Base-by-base conservation (phyloP, 2,329 filamentous ascomycete species). In the Paramyrothecium roridum region DNA sequence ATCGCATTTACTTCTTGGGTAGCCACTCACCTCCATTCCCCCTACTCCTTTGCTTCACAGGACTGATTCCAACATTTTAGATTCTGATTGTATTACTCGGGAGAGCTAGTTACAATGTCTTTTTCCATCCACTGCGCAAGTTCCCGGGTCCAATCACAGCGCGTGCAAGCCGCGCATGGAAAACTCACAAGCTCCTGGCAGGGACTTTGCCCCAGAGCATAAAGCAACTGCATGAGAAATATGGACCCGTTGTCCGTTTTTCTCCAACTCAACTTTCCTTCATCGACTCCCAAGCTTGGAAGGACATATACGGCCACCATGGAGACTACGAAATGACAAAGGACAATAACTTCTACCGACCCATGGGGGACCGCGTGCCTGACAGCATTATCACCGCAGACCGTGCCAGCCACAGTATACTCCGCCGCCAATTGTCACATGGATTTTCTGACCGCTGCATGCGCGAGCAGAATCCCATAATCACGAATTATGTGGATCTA, bases 261-360 rank as follows among this genome's bases (percentile, higher is more conserved):
- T 16, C 21, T 26, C 48, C 48, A n/a, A 30, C 21, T 30, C 20
- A 50, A 19, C 22, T 50, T 22, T 22, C 48, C 3, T 50, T 50
- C n/a, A 22, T 33, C 3, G 17, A 22, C 23, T 22, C 26, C 16
- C 21, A 50, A 12, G 48, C 48, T 12, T 50, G 48, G 48, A 50
- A 34, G 20, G 48, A 50, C n/a, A 50, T 50, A 22, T 50, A 50
- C 48, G 48, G 48, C 23, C 48, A 50, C 26, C 48, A 26, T 3
- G 17, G 21, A 22, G 48, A 13, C 26, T 22, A 26, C 22, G 48
- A 50, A 11, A 26, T 30, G 13, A n/a, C 23, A 26, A 50, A 50
- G 21, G 16, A 22, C 3, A 50, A 50, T 4, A n/a, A 13, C 26
- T 50, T 50, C 48, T 50, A 50, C 48, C 48, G 26, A 11, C 21